Conservation (phyloP, 2,329 filamentous ascomycete genomes). For the Periconia sp. region DNA sequence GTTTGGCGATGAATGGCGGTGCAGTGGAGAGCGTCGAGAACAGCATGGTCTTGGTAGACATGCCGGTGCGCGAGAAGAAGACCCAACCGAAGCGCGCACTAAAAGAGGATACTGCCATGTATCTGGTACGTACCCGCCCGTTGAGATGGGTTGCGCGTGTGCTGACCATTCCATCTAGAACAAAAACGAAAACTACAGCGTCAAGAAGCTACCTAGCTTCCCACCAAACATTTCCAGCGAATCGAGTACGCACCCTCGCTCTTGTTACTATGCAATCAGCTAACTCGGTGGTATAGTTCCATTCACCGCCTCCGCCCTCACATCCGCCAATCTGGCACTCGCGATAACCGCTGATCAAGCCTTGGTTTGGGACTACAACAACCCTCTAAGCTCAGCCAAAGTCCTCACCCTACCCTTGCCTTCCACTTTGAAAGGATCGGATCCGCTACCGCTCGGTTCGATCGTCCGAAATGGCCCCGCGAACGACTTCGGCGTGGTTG, state of each 20-base stretch:
- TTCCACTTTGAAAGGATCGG: constrained; percentile 66
- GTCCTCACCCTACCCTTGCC: constrained; percentile 81
- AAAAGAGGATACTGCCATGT: constrained; percentile 68
- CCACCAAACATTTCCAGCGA: constrained; percentile 74
- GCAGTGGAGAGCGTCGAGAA: constrained; percentile 28
- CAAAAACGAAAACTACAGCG: constrained; percentile 80
- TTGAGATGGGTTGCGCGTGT: constrained; percentile 1
- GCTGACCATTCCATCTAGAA: constrained; percentile 56
- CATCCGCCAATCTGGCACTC: constrained; percentile 71
- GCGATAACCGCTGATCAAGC: constrained; percentile 80
- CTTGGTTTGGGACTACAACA: constrained; percentile 85
- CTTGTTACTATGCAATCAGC: constrained; percentile 9
- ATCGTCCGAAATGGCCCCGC: constrained; percentile 78
- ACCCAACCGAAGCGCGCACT: constrained; percentile 53
- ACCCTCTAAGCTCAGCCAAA: constrained; percentile 63
- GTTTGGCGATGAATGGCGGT: constrained; percentile 34
- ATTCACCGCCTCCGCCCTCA: constrained; percentile 51
- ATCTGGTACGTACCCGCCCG: constrained; percentile 58
- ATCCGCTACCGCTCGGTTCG: constrained; percentile 78
- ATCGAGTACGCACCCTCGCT: constrained; percentile 57
- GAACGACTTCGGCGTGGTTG: constrained; percentile 79
- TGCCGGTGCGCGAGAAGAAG: constrained; percentile 46
- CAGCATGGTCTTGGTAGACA: constrained; percentile 37
- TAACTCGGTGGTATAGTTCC: constrained; percentile 29
- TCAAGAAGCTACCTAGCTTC: constrained; percentile 80